These are phyloP conservation scores for Limnomonas spitsbergensis DNA, from an alignment of 139 green algal species.

Conservation along the genomic window DNA sequence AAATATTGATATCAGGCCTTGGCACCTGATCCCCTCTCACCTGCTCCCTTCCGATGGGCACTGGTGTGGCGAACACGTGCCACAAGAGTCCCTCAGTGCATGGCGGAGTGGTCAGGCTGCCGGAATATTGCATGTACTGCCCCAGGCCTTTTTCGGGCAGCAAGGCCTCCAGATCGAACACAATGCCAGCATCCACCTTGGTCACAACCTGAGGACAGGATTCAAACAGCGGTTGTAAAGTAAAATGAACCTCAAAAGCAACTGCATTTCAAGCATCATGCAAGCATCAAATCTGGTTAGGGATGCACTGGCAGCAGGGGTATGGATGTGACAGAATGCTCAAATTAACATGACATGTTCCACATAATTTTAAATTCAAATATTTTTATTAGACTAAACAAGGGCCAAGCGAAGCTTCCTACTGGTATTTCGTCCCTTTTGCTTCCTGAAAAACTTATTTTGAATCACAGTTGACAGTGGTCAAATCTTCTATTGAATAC, in stretches of 20 bases:
- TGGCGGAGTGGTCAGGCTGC: slow-evolving; percentile 56
- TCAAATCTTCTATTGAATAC: no score
- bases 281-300: neutral
- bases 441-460: no score
- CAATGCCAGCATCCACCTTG: neutral
- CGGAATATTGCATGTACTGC: slow-evolving; percentile 30
- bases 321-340: no score
- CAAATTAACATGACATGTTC: no score
- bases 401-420: no score
- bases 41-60: slow-evolving; percentile 29
- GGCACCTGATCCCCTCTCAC: slow-evolving; percentile 9
- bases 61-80: slow-evolving; percentile 38
- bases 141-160: neutral
- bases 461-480: no score
- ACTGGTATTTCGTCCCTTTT: no score
- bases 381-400: no score
- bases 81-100: slow-evolving; percentile 60
- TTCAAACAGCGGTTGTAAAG: neutral
- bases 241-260: neutral
- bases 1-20: neutral
- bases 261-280: neutral
- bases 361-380: no score
- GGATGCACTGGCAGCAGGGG: neutral
- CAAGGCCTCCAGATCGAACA: neutral
- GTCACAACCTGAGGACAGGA: no score